Conservation (phyloP, 2,329 filamentous ascomycete species). For the Stromatinia cepivora region DNA sequence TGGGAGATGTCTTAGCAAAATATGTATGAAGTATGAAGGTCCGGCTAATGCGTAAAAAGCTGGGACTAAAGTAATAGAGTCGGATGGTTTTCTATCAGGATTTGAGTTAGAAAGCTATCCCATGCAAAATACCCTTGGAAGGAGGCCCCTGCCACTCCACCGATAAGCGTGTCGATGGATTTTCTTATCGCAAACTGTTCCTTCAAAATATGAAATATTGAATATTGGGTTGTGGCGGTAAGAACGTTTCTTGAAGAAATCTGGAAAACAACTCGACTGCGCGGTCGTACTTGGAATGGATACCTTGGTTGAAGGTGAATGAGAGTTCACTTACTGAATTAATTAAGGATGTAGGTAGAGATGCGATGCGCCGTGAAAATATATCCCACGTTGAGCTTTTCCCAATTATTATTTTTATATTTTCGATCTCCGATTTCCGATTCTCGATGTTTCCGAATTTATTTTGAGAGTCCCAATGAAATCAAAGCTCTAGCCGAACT, state of each 20-base stretch:
- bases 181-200: conserved; percentile 13
- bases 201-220: background rate
- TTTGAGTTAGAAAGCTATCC: conserved; percentile 26
- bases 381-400: background rate
- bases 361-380: conserved; percentile 5
- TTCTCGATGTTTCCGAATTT: conserved; percentile 7
- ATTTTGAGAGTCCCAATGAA: conserved; percentile 22
- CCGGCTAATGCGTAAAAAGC: background rate
- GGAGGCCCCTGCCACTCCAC: background rate
- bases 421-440: conserved; percentile 5
- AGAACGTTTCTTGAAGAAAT: background rate
- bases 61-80: background rate
- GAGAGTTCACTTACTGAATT: conserved; percentile 8
- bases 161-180: conserved; percentile 5
- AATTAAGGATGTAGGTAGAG: background rate
- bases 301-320: background rate
- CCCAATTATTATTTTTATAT: conserved; percentile 10
- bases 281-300: background rate
- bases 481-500: conserved; percentile 23
- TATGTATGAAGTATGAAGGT: background rate
- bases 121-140: conserved; percentile 1
- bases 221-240: background rate
- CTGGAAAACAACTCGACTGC: background rate
- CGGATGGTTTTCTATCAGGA: conserved; percentile 27
- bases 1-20: conserved; percentile 20